Percentiles rank a stretch among this genome's conserved stretches.
Evolutionary conservation across 345 rosid genomes (phyloP).

Genomic region (Gossypium raimondii): DNA sequence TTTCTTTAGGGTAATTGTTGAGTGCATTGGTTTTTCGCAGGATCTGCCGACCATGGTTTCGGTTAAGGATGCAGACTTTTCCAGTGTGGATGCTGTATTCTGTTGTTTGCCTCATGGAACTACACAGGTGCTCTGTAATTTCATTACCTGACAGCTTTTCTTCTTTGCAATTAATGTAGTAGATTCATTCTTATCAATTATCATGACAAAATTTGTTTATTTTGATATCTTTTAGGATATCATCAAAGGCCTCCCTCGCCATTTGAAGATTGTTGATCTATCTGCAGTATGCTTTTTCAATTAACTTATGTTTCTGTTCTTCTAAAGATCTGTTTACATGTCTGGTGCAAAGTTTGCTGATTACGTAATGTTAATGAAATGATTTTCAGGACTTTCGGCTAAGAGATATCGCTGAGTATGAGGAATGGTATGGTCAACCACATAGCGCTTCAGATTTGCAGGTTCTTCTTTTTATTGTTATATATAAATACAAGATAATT

Average conservation of each 20-base stretch:
- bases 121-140: slow-evolving; percentile 57
- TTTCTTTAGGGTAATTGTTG: neutral
- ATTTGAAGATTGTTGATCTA: slow-evolving; percentile 84
- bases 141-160: neutral
- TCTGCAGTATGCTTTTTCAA: slow-evolving; percentile 64
- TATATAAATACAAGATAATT: neutral
- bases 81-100: slow-evolving; percentile 80
- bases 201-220: neutral
- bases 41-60: slow-evolving; percentile 74
- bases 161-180: neutral
- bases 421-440: slow-evolving; percentile 98
- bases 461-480: slow-evolving; percentile 29
- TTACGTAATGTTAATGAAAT: slow-evolving; percentile 11
- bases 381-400: slow-evolving; percentile 64
- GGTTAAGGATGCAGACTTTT: slow-evolving; percentile 73
- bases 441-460: slow-evolving; percentile 83
- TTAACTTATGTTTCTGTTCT: slow-evolving; percentile 2
- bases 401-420: slow-evolving; percentile 63
- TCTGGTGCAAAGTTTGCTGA: neutral
- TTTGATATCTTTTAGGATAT: slow-evolving; percentile 53
- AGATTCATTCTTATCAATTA: slow-evolving; percentile 1
- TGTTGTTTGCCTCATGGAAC: slow-evolving; percentile 99
- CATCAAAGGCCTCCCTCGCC: slow-evolving; percentile 66
- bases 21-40: slow-evolving; percentile 34
- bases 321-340: slow-evolving; percentile 1